Conservation (phyloP, 208 protist species). For the Leishmania tarentolae region DNA sequence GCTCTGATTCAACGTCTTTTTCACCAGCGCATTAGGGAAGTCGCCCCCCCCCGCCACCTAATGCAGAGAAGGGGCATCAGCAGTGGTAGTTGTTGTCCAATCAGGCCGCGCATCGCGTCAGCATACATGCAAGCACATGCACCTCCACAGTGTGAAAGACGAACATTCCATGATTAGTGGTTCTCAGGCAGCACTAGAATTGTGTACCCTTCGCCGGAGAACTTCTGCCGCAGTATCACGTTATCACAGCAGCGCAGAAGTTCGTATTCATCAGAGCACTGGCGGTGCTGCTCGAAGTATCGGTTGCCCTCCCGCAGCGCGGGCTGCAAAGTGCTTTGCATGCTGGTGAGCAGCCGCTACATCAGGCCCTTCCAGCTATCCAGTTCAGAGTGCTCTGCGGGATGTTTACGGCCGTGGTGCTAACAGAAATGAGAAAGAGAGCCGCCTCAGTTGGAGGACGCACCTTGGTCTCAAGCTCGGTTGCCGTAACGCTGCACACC, state of each 20-base stretch:
- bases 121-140: not conserved
- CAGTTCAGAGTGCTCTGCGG: conserved; percentile 60
- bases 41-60: not conserved
- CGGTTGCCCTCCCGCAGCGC: conserved; percentile 38
- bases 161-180: conserved; percentile 17
- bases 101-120: not conserved
- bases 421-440: conserved; percentile 63
- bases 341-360: conserved; percentile 41
- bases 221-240: conserved; percentile 34
- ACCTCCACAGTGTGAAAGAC: not conserved
- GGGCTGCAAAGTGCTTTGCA: conserved; percentile 29
- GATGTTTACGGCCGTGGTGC: conserved; percentile 57
- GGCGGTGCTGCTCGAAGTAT: conserved; percentile 50
- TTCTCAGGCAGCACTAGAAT: conserved; percentile 28
- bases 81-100: not conserved
- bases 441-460: conserved; percentile 28
- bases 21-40: not conserved
- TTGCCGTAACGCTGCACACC: conserved; percentile 43
- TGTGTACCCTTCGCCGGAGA: conserved; percentile 27
- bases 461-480: conserved; percentile 59
- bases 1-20: not conserved
- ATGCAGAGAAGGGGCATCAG: not conserved
- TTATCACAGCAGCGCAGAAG: no score
- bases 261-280: conserved; percentile 50
- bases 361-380: conserved; percentile 57